Conservation (phyloP, 352 stramenopile species). For the Globisporangium yorkense region DNA sequence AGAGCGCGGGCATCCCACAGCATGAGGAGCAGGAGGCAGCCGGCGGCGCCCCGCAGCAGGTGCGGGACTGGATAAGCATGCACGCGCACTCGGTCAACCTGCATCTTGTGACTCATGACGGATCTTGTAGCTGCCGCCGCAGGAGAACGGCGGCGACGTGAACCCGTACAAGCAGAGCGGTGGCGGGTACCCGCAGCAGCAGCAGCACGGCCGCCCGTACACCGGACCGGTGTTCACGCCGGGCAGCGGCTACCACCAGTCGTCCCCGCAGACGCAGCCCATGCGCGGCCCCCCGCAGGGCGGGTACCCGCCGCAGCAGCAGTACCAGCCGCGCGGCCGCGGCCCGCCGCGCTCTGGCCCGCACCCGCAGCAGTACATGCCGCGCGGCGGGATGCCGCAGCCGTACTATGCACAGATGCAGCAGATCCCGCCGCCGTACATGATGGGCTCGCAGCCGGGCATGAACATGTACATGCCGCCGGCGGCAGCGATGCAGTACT, state of each 20-base stretch:
- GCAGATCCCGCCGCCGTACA: constrained; percentile 40
- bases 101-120: no score
- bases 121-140: background rate
- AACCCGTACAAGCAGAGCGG: constrained; percentile 15
- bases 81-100: no score
- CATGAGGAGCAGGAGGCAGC: constrained; percentile 12
- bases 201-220: constrained; percentile 26
- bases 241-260: constrained; percentile 17
- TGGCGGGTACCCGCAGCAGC: constrained; percentile 6
- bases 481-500: constrained; percentile 24
- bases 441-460: constrained; percentile 37
- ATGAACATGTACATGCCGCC: constrained; percentile 20
- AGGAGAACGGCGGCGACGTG: constrained; percentile 5
- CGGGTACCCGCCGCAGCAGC: constrained; percentile 11
- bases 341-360: constrained; percentile 29
- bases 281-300: constrained; percentile 33
- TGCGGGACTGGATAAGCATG: background rate
- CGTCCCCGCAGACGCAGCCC: constrained; percentile 29
- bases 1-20: constrained; percentile 4
- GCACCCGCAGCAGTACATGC: constrained; percentile 36
- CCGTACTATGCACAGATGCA: constrained; percentile 42
- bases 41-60: constrained; percentile 4
- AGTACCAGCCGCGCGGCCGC: constrained; percentile 31
- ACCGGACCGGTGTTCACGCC: constrained; percentile 38
- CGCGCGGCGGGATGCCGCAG: constrained; percentile 34